These are phyloP conservation scores for Hygrophoropsis aurantiaca DNA, from an alignment of 768 basidiomycete genomes.

Conservation along the genomic window DNA sequence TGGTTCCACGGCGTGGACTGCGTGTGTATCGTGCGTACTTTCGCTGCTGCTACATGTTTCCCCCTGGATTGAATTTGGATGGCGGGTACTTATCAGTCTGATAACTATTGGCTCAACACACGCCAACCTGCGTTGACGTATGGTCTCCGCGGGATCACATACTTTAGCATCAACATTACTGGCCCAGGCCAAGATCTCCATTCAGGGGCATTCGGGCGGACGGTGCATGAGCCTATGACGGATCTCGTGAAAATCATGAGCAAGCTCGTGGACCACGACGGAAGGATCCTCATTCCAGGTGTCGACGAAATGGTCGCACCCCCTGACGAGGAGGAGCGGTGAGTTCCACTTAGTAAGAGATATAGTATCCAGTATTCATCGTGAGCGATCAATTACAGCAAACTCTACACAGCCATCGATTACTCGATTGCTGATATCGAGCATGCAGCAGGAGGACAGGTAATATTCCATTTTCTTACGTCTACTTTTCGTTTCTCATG, in stretches of 20 bases:
- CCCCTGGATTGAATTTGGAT: not conserved
- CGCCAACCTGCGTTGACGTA: slow-evolving; percentile 83
- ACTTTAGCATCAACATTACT: slow-evolving; percentile 79
- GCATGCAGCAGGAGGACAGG: slow-evolving; percentile 65
- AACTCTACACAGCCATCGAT: slow-evolving; percentile 73
- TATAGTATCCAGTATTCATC: slow-evolving; percentile 1
- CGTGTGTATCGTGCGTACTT: slow-evolving; percentile 78
- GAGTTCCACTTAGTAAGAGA: slow-evolving; percentile 14
- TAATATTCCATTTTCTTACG: not conserved
- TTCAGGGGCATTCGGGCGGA: slow-evolving; percentile 82
- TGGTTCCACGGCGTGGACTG: slow-evolving; percentile 90
- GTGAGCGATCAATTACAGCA: slow-evolving; percentile 39
- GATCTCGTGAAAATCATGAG: slow-evolving; percentile 84
- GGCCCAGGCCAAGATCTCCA: slow-evolving; percentile 90
- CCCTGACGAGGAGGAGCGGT: slow-evolving; percentile 74
- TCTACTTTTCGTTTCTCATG: not conserved
- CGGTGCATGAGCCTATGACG: slow-evolving; percentile 91
- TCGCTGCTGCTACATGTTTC: not conserved
- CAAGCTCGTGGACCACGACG: slow-evolving; percentile 75
- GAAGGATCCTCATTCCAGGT: slow-evolving; percentile 87
- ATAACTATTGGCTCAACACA: slow-evolving; percentile 93
- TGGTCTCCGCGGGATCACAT: slow-evolving; percentile 84
- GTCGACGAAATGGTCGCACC: slow-evolving; percentile 81
- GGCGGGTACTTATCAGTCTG: slow-evolving; percentile 48
- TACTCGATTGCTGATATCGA: slow-evolving; percentile 75